Evolutionary conservation across 331 rosid species (phyloP), one percentile per base, ranked within the genome.

Genomic region (Quercus phellos): DNA sequence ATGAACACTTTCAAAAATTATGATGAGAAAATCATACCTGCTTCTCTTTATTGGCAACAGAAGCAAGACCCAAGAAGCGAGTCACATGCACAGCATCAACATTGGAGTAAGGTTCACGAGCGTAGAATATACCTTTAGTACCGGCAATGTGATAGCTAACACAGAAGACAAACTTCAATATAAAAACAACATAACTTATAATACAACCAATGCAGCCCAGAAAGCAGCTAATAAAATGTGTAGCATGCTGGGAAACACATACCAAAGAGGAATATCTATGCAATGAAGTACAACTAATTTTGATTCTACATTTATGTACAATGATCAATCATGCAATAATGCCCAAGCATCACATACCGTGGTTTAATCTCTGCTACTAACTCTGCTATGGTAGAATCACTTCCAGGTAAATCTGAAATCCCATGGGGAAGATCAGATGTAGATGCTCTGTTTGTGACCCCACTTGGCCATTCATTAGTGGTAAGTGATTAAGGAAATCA

Each of bases 401-500:
- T 86, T 73, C 93, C 94, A 13, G 26, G 51, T 22, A 84, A 75
- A 73, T 95, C 98, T 2, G 87, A 91, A 56, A 87, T 68, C 80
- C 88, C 94, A 30, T 89, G 77, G 68, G 97, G 94, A 82, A 86
- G 64, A 64, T 90, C 92, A 0, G 90, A 73, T 29, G 80, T 46
- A 73, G 89, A 83, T 70, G 88, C 94, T 80, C 88, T 70, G 77
- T 85, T 86, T 24, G 88, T 90, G 68, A 95, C 83, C 70, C 92
- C 92, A 50, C 83, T 85, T 29, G 99, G 97, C 99, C 99, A 95
- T 80, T 95, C 91, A 42, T 95, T 95, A 87, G 99, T 95, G 85
- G 72, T 60, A 78, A 73, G 35, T 50, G 84, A 76, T 93, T 73
- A 95, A 95, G 90, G 96, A 85, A 81, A 54, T 32, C 73, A 76